phyloP scores from a whole-genome alignment of 257 asterid genomes.

The Prunella vulgaris region DNA sequence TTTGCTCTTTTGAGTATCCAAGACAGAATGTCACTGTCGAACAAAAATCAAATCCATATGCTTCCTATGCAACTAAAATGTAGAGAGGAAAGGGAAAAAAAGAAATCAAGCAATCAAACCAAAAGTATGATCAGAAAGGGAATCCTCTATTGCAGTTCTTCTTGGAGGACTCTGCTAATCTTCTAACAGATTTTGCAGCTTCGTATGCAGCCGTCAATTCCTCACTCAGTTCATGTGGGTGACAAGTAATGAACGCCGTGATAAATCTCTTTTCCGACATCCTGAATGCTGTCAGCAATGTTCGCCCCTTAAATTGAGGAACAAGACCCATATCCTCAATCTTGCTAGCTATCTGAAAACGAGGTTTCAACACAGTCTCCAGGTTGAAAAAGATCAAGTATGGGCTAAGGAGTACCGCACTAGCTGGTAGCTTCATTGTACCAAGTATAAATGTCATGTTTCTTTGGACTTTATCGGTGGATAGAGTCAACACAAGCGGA shows the following conservation, averaged over 20 bases:
- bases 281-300: constrained; percentile 59
- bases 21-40: background rate
- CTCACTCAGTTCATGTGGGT: constrained; percentile 40
- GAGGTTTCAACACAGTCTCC: constrained; percentile 60
- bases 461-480: constrained; percentile 72
- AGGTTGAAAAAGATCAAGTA: constrained; percentile 48
- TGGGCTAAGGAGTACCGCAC: constrained; percentile 37
- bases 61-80: background rate
- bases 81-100: background rate
- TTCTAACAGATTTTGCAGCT: constrained; percentile 48
- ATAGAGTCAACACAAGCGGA: constrained; percentile 60
- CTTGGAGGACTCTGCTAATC: constrained; percentile 75
- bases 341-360: constrained; percentile 53
- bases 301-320: constrained; percentile 58
- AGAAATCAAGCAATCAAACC: background rate
- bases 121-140: constrained; percentile 45
- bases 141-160: constrained; percentile 45
- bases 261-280: constrained; percentile 68
- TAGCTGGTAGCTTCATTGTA: constrained; percentile 58
- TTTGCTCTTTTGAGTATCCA: background rate
- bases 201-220: constrained; percentile 44
- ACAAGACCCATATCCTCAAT: constrained; percentile 65
- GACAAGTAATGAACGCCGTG: constrained; percentile 51
- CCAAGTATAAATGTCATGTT: constrained; percentile 68
- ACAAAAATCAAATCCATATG: background rate